Percentiles rank a stretch among this genome's conserved stretches.
Conservation (phyloP, 495 filamentous ascomycete genomes). For the Trichoderma virens region DNA sequence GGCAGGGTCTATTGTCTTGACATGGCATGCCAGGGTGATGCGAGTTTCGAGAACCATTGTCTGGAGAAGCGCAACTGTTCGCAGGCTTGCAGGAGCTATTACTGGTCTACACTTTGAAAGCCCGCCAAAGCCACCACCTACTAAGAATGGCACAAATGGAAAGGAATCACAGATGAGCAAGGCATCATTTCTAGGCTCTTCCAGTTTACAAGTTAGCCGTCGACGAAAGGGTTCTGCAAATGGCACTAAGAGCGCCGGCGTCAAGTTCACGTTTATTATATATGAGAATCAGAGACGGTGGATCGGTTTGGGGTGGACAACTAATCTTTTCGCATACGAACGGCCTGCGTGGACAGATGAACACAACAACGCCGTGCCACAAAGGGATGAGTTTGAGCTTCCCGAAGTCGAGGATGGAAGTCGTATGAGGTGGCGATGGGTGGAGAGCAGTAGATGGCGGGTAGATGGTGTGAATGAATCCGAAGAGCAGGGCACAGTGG, state of each 20-base stretch:
- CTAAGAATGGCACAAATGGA: constrained; percentile 12
- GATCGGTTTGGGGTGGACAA: constrained; percentile 93
- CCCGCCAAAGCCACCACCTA: neutral
- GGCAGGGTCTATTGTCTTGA: constrained; percentile 72
- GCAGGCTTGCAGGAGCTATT: constrained; percentile 54
- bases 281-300: constrained; percentile 96
- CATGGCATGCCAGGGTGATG: constrained; percentile 85
- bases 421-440: constrained; percentile 84
- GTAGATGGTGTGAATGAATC: constrained; percentile 67
- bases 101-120: constrained; percentile 71
- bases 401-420: constrained; percentile 74
- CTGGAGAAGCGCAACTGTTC: constrained; percentile 75
- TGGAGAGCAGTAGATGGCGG: constrained; percentile 72
- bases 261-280: constrained; percentile 91
- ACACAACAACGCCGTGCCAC: constrained; percentile 70
- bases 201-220: neutral
- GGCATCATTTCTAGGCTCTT: constrained; percentile 15
- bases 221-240: constrained; percentile 13
- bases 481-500: constrained; percentile 35
- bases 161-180: constrained; percentile 31
- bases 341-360: constrained; percentile 92
- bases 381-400: constrained; percentile 75
- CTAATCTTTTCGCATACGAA: constrained; percentile 81
- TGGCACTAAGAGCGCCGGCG: constrained; percentile 53
- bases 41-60: constrained; percentile 79